phyloP scores from a whole-genome alignment of 495 filamentous ascomycete genomes.

The Hypomontagnella monticulosa region DNA sequence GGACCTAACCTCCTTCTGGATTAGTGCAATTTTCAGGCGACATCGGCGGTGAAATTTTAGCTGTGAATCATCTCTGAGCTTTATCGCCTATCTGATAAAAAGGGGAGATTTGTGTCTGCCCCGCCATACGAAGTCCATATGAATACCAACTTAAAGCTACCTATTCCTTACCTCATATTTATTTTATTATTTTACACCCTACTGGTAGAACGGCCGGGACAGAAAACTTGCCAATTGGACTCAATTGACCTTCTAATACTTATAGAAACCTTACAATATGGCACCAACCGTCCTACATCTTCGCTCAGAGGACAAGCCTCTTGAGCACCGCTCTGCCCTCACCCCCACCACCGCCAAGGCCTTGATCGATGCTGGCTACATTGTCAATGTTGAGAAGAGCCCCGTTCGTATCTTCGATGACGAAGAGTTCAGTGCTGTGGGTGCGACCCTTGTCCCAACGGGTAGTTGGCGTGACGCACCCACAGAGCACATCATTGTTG shows the following conservation, averaged over 20 bases:
- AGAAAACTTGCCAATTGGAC: slow-evolving; percentile 3
- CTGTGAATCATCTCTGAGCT: slow-evolving; percentile 35
- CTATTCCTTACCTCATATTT: background rate
- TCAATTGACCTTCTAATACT: slow-evolving; percentile 11
- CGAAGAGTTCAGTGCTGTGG: slow-evolving; percentile 67
- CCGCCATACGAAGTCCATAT: slow-evolving; percentile 28
- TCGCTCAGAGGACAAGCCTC: slow-evolving; percentile 62
- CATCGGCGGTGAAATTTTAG: slow-evolving; percentile 35
- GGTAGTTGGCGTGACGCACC: slow-evolving; percentile 83
- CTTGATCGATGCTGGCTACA: slow-evolving; percentile 84
- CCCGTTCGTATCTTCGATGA: slow-evolving; percentile 87
- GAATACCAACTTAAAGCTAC: background rate
- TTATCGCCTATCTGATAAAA: slow-evolving; percentile 27
- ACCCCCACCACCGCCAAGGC: slow-evolving; percentile 74
- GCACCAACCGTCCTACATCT: slow-evolving; percentile 56
- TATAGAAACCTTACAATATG: slow-evolving; percentile 15
- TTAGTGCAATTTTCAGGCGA: slow-evolving; percentile 21
- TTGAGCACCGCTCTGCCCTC: slow-evolving; percentile 66
- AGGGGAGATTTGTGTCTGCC: slow-evolving; percentile 1
- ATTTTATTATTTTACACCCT: slow-evolving; percentile 16
- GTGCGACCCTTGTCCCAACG: slow-evolving; percentile 80
- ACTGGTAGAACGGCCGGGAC: background rate
- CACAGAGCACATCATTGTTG: slow-evolving; percentile 82
- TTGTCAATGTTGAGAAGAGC: slow-evolving; percentile 82
- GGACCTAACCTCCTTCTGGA: slow-evolving; percentile 24